Base-by-base conservation (phyloP, 306 rosid genomes). In the Vigna nakashimae region DNA sequence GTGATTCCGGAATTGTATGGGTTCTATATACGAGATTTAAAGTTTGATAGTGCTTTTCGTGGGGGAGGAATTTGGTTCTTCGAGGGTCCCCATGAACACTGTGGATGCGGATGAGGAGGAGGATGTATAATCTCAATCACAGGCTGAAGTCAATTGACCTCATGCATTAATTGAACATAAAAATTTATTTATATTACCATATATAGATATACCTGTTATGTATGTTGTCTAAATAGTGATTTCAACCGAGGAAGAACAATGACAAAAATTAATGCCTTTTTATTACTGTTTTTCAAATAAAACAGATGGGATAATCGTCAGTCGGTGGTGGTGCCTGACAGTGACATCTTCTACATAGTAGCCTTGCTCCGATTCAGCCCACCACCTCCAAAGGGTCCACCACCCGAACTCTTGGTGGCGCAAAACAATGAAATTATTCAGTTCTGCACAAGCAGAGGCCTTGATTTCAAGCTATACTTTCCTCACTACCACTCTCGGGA, bases 391-490 rank as follows among this genome's bases (percentile, higher is more conserved):
- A 64, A 64, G 69, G 69, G 69, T 12, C 69, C 69, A 38, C 50
- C 69, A 9, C 9, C 7, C 0, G 69, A 64, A 38, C 9, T 38
- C 1, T 36, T 64, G 50, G 28, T 64, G 69, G 50, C 15, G 9
- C 69, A 64, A 38, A 64, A 64, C 50, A 38, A 64, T 10, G 69
- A 64, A 30, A 64, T 64, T 64, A 64, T 64, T 36, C 9, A 36
- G 16, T 64, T 64, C 26, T 64, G 69, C 50, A 36, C 50, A 17
- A 36, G 9, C 50, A 64, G 69, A 38, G 50, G 50, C 30, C 40
- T 64, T 38, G 69, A 64, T 38, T 64, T 64, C 50, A 64, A 64
- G 69, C 69, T n/a, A 38, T 64, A 64, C 50, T 64, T 64, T 38
- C 69, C 69, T 17, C 50, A 64, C 50, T 64, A 64, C 16, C 69